These are phyloP conservation scores for Boletellus deceptivus DNA, from an alignment of 1,284 basidiomycete genomes.

Conservation along the genomic window DNA sequence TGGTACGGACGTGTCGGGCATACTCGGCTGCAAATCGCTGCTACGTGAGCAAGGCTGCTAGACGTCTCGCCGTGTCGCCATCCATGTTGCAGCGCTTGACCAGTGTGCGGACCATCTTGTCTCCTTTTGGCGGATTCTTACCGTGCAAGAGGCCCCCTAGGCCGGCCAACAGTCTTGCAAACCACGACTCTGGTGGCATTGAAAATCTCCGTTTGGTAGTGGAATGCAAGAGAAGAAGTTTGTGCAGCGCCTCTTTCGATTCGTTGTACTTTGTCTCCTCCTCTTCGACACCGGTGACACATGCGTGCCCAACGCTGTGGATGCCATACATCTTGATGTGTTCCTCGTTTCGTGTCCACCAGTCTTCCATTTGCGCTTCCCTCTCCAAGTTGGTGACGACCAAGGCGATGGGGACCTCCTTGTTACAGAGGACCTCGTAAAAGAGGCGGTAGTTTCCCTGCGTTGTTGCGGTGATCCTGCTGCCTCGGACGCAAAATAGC, in stretches of 20 bases:
- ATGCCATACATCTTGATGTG: constrained; percentile 35
- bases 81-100: constrained; percentile 32
- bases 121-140: constrained; percentile 24
- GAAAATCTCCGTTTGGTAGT: constrained; percentile 17
- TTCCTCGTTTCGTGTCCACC: constrained; percentile 37
- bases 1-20: neutral
- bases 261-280: constrained; percentile 29
- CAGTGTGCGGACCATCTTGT: constrained; percentile 25
- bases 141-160: constrained; percentile 19
- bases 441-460: constrained; percentile 40
- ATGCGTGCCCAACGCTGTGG: constrained; percentile 34
- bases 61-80: constrained; percentile 24
- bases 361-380: constrained; percentile 37
- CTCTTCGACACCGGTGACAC: constrained; percentile 38
- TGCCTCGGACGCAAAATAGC: constrained; percentile 39
- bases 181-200: constrained; percentile 28
- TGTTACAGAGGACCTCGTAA: constrained; percentile 33
- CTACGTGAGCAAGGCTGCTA: constrained; percentile 14
- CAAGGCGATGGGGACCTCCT: constrained; percentile 37
- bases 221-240: constrained; percentile 20
- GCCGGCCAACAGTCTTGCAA: constrained; percentile 23
- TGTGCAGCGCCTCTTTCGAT: constrained; percentile 16
- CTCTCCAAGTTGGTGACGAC: constrained; percentile 40
- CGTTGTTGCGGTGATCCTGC: constrained; percentile 35
- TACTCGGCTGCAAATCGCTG: neutral